Percentiles rank a stretch among this genome's conserved stretches.
These are phyloP conservation scores for Tylopilus sp. DNA, from an alignment of 1,284 basidiomycete species.

Conservation along the genomic window DNA sequence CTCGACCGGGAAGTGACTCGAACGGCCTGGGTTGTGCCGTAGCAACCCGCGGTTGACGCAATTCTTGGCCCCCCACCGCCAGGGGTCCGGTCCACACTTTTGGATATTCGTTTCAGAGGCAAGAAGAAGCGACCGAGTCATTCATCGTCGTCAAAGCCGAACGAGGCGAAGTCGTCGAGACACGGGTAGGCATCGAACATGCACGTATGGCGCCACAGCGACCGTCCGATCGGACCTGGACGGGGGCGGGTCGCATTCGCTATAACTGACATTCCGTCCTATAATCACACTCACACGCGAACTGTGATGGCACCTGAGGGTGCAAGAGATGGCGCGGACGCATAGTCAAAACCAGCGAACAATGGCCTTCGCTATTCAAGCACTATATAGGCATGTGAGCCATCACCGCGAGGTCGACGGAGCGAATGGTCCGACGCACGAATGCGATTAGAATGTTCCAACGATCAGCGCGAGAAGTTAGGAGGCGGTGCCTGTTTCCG, in stretches of 20 bases:
- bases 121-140: conserved; percentile 7
- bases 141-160: too few species aligned
- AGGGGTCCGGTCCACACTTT: neutral
- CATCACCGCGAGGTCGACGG: conserved; percentile 4
- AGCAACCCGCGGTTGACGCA: conserved; percentile 12
- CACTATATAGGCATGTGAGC: conserved; percentile 12
- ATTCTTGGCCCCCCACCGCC: neutral
- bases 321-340: conserved; percentile 6
- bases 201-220: too few species aligned
- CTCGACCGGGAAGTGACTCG: conserved; percentile 11
- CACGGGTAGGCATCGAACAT: too few species aligned
- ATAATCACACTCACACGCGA: conserved; percentile 22
- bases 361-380: conserved; percentile 15
- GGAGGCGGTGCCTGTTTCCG: conserved; percentile 2
- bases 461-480: conserved; percentile 10
- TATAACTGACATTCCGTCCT: conserved; percentile 13
- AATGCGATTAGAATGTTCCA: neutral
- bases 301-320: neutral
- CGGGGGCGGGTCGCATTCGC: neutral
- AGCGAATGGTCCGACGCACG: conserved; percentile 2
- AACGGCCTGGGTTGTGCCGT: conserved; percentile 4
- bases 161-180: too few species aligned
- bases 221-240: neutral
- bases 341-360: conserved; percentile 22
- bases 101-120: neutral